A percentile compares a stretch with the other conserved stretches of the same genome.
Conservation (phyloP, 192 early-diverging fungal species). For the Backusella morwellensis region DNA sequence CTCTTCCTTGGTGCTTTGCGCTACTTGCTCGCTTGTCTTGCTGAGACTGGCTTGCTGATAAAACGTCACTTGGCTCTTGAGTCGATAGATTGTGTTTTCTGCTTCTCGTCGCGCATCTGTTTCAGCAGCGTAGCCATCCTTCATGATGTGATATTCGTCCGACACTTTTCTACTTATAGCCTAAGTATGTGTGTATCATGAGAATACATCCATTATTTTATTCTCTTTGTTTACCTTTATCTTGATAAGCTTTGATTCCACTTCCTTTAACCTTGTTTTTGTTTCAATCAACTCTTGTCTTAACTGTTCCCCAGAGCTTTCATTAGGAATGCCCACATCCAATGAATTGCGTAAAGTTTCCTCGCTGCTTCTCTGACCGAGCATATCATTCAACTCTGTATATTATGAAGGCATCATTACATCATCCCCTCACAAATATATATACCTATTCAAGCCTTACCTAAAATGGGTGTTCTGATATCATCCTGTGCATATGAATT, state of each 20-base stretch:
- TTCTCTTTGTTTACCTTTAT: slow-evolving; percentile 30
- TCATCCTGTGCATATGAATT: slow-evolving; percentile 22
- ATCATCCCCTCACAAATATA: background rate
- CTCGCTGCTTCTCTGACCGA: slow-evolving; percentile 9
- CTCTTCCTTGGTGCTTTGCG: slow-evolving; percentile 20
- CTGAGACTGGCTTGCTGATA: slow-evolving; percentile 23
- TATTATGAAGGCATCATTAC: background rate
- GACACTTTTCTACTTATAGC: slow-evolving; percentile 37
- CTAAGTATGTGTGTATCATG: slow-evolving; percentile 14
- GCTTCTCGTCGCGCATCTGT: slow-evolving; percentile 26
- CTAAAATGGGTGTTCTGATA: slow-evolving; percentile 4
- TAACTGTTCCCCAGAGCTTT: background rate
- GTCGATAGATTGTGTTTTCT: slow-evolving; percentile 21
- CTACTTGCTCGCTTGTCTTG: background rate
- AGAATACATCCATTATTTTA: background rate
- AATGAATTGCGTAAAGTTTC: slow-evolving; percentile 12
- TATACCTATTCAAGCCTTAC: background rate
- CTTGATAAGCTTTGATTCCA: slow-evolving; percentile 25
- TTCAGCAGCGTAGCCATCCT: slow-evolving; percentile 43
- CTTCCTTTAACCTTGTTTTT: slow-evolving; percentile 21
- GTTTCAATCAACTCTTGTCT: slow-evolving; percentile 21
- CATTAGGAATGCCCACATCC: background rate
- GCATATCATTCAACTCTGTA: slow-evolving; percentile 22
- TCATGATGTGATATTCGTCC: slow-evolving; percentile 39
- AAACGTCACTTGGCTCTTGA: slow-evolving; percentile 25